Percentiles rank a stretch among this genome's conserved stretches.
Evolutionary conservation across 768 basidiomycete species (phyloP).

Genomic region (Sutorius australiensis): DNA sequence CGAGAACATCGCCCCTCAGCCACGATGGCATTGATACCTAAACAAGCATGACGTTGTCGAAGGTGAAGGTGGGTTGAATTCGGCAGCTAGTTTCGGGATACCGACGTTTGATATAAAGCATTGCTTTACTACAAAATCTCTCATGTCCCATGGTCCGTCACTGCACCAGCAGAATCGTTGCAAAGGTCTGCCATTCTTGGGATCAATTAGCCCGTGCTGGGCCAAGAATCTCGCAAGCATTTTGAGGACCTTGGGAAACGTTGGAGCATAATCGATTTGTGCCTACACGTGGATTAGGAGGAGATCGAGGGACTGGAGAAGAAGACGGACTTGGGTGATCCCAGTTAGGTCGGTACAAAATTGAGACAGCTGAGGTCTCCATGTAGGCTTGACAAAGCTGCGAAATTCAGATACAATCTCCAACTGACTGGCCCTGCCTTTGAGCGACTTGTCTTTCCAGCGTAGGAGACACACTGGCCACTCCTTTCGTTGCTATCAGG

Average conservation of each 20-base stretch:
- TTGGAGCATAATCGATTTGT: conserved; percentile 76
- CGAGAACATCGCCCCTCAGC: conserved; percentile 70
- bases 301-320: neutral
- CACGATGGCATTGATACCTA: conserved; percentile 69
- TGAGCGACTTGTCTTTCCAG: conserved; percentile 64
- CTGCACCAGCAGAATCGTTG: conserved; percentile 77
- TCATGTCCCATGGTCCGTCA: conserved; percentile 79
- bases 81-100: conserved; percentile 12
- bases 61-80: conserved; percentile 6
- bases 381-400: conserved; percentile 83
- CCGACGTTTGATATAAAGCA: conserved; percentile 80
- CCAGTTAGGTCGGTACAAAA: conserved; percentile 91
- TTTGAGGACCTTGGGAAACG: conserved; percentile 65
- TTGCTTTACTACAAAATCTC: conserved; percentile 86
- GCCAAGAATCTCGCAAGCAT: conserved; percentile 65
- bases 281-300: conserved; percentile 42
- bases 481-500: conserved; percentile 52
- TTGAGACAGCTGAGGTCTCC: conserved; percentile 72
- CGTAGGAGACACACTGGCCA: conserved; percentile 87
- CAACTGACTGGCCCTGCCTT: conserved; percentile 52
- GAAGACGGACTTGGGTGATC: conserved; percentile 76
- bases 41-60: conserved; percentile 9
- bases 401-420: conserved; percentile 80
- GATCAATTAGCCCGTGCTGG: conserved; percentile 66
- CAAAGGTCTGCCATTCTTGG: conserved; percentile 50